These are phyloP conservation scores for Nicotiana sylvestris DNA, from an alignment of 257 asterid species.

Conservation along the genomic window DNA sequence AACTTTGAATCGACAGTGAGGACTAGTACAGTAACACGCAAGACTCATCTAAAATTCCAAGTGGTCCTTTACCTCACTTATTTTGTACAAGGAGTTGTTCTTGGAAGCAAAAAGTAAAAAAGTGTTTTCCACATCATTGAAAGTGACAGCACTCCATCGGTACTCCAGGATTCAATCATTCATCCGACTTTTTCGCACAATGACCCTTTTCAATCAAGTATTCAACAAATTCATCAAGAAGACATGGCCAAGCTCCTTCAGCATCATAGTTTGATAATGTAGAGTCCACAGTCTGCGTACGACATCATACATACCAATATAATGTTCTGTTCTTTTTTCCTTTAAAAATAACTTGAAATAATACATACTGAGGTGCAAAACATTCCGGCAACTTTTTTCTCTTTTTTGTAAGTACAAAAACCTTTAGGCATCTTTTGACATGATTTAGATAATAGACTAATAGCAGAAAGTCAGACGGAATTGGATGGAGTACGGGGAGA, in stretches of 20 bases:
- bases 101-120: background rate
- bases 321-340: background rate
- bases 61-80: background rate
- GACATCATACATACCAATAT: background rate
- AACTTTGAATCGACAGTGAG: background rate
- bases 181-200: slow-evolving; percentile 51
- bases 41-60: slow-evolving; percentile 1
- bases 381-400: background rate
- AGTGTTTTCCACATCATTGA: background rate
- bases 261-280: slow-evolving; percentile 82
- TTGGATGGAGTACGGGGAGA: background rate
- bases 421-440: background rate
- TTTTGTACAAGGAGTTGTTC: background rate
- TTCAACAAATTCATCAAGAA: slow-evolving; percentile 93
- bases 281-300: slow-evolving; percentile 75
- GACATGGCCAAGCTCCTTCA: slow-evolving; percentile 99
- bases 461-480: background rate
- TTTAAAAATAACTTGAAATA: background rate
- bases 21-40: background rate
- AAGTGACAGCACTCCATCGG: background rate
- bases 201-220: slow-evolving; percentile 64
- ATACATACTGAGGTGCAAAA: background rate
- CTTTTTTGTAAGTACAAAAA: background rate
- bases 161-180: slow-evolving; percentile 37
- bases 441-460: background rate